These are phyloP conservation scores for Chlamydomonas sp. DNA, from an alignment of 139 green algal genomes.

Conservation along the genomic window DNA sequence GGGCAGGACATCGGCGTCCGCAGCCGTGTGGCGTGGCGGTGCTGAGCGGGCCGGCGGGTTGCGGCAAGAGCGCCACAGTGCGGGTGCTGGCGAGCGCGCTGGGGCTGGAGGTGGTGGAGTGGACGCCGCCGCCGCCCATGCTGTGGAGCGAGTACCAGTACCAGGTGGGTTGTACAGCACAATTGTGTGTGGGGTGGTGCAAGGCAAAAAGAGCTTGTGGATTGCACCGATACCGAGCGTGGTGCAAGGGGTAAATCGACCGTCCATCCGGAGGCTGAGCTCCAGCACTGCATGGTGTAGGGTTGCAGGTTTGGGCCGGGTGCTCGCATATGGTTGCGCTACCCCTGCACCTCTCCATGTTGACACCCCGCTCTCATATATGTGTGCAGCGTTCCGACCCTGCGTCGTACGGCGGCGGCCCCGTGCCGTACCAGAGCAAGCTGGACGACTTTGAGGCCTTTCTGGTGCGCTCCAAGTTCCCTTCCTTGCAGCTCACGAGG, in stretches of 20 bases:
- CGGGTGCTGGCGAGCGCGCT: slow-evolving; percentile 57
- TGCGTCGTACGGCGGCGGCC: not conserved
- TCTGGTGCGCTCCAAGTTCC: slow-evolving; percentile 69
- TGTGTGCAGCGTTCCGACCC: too few species aligned
- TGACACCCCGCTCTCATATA: too few species aligned
- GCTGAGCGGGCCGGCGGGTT: slow-evolving; percentile 70
- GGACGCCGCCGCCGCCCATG: slow-evolving; percentile 63
- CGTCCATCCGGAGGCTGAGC: too few species aligned
- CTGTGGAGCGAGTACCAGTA: slow-evolving; percentile 76
- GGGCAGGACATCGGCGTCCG: not conserved
- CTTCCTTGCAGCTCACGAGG: slow-evolving; percentile 53
- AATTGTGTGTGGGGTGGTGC: not conserved
- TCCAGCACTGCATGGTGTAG: too few species aligned
- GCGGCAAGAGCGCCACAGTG: slow-evolving; percentile 76
- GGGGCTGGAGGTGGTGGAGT: slow-evolving; percentile 79
- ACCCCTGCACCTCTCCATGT: too few species aligned
- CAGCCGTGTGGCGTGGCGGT: slow-evolving; percentile 15
- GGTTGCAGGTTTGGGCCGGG: too few species aligned
- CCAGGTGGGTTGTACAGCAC: slow-evolving; percentile 2
- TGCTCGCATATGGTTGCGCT: too few species aligned
- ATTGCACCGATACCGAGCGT: not conserved
- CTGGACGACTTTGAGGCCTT: slow-evolving; percentile 84
- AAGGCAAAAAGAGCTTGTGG: not conserved
- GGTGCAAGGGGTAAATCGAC: not conserved
- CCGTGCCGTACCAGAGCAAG: slow-evolving; percentile 67